Evolutionary conservation across 2,329 filamentous ascomycete species (phyloP).

Genomic region (Hymenoscyphus salicellus): DNA sequence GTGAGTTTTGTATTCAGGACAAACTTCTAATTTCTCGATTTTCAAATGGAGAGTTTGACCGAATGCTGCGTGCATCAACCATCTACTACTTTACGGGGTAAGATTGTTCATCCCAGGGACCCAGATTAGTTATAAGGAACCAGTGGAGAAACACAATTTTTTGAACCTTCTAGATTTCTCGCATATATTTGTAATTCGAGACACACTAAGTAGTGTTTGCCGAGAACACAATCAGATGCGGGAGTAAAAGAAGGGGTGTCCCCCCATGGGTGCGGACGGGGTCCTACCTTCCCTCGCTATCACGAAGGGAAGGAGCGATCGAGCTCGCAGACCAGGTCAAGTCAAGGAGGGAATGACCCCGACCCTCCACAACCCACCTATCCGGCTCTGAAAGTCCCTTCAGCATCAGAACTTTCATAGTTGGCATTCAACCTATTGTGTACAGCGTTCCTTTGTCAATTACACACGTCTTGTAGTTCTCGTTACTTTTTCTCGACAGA

Average conservation of each 20-base stretch:
- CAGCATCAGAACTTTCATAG: too few relatives aligned
- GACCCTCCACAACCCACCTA: too few relatives aligned
- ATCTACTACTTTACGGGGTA: neutral
- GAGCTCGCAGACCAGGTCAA: too few relatives aligned
- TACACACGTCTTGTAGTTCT: neutral
- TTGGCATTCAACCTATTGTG: too few relatives aligned
- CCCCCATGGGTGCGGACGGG: too few relatives aligned
- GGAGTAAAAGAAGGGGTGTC: too few relatives aligned
- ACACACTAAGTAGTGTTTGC: neutral
- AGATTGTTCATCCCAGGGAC: neutral
- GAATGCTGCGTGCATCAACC: neutral
- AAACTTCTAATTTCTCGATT: neutral
- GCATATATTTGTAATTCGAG: neutral
- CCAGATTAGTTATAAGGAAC: neutral
- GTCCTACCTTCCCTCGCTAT: too few relatives aligned
- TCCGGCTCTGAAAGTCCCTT: too few relatives aligned
- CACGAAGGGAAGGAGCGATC: too few relatives aligned
- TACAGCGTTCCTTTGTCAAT: neutral
- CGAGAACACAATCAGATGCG: too few relatives aligned
- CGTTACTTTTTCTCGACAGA: neutral
- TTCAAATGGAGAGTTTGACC: neutral
- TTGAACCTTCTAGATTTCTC: neutral
- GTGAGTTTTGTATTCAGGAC: slow-evolving; percentile 10
- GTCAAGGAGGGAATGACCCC: too few relatives aligned
- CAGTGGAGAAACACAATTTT: neutral